These are phyloP conservation scores for Diplodia corticola DNA, from an alignment of 2,329 filamentous ascomycete genomes.

Conservation along the genomic window DNA sequence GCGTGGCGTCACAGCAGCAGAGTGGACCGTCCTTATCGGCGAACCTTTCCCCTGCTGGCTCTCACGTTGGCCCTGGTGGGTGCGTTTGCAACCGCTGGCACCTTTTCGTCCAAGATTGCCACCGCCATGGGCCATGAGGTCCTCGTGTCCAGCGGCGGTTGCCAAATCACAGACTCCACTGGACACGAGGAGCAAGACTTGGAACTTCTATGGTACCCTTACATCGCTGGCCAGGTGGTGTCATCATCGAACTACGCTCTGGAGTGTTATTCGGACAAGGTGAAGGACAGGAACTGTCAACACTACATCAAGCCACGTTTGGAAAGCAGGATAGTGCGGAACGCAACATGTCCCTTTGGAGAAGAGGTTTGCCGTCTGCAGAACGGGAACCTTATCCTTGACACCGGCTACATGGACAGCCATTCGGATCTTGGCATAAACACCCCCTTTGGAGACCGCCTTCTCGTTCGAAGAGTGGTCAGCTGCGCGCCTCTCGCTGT, in stretches of 20 bases:
- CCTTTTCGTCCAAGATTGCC: constrained; percentile 39
- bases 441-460: constrained; percentile 23
- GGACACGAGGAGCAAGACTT: background rate
- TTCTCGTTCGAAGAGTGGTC: constrained; percentile 10
- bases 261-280: constrained; percentile 16
- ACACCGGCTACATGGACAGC: constrained; percentile 28
- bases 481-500: constrained; percentile 24
- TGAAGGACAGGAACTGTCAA: background rate
- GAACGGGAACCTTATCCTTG: constrained; percentile 25
- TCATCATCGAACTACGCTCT: background rate
- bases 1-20: background rate
- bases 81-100: constrained; percentile 32
- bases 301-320: constrained; percentile 16
- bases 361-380: constrained; percentile 22
- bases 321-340: background rate
- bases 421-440: constrained; percentile 29
- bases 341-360: constrained; percentile 25
- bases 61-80: background rate
- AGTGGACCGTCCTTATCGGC: background rate
- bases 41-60: background rate
- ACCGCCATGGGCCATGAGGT: constrained; percentile 27
- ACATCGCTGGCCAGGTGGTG: background rate
- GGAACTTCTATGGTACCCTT: too few relatives aligned
- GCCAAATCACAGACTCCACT: constrained; percentile 19
- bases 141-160: background rate